These are phyloP conservation scores for Euphorbia peplus DNA, from an alignment of 345 rosid genomes.

Conservation along the genomic window DNA sequence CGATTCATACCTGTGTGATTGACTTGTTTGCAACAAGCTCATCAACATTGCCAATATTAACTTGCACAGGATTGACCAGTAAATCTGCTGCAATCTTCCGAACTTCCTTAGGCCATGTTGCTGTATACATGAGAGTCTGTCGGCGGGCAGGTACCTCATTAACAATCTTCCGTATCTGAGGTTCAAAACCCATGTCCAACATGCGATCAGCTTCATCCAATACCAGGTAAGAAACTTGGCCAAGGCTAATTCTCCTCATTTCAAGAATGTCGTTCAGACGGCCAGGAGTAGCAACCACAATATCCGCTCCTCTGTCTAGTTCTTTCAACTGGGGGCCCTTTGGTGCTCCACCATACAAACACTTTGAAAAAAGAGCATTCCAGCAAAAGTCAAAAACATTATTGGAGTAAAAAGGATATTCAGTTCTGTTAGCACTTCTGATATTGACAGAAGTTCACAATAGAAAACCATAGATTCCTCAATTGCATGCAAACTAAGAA, in stretches of 20 bases:
- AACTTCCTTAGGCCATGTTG: slow-evolving; percentile 98
- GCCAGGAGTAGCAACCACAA: slow-evolving; percentile 99
- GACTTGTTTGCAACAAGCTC: slow-evolving; percentile 99
- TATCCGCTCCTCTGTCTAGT: slow-evolving; percentile 82
- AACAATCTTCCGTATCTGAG: slow-evolving; percentile 93
- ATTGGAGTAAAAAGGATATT: neutral
- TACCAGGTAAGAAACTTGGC: slow-evolving; percentile 89
- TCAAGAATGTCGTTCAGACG: slow-evolving; percentile 95
- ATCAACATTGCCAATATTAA: slow-evolving; percentile 91
- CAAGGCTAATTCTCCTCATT: slow-evolving; percentile 86
- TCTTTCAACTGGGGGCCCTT: slow-evolving; percentile 94
- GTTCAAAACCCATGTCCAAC: slow-evolving; percentile 99
- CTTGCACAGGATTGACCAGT: slow-evolving; percentile 89
- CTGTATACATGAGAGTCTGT: slow-evolving; percentile 97
- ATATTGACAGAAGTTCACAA: too few species aligned
- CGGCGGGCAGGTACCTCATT: slow-evolving; percentile 89
- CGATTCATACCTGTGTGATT: slow-evolving; percentile 73
- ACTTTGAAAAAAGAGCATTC: slow-evolving; percentile 39
- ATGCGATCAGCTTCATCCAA: slow-evolving; percentile 98
- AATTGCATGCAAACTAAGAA: too few species aligned
- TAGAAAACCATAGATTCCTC: too few species aligned
- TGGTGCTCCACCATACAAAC: slow-evolving; percentile 98
- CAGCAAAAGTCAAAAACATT: slow-evolving; percentile 15
- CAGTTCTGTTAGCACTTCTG: too few species aligned
- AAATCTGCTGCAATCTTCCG: slow-evolving; percentile 97